Evolutionary conservation across 1,284 basidiomycete genomes (phyloP).

Genomic region (Porodaedalea pini): DNA sequence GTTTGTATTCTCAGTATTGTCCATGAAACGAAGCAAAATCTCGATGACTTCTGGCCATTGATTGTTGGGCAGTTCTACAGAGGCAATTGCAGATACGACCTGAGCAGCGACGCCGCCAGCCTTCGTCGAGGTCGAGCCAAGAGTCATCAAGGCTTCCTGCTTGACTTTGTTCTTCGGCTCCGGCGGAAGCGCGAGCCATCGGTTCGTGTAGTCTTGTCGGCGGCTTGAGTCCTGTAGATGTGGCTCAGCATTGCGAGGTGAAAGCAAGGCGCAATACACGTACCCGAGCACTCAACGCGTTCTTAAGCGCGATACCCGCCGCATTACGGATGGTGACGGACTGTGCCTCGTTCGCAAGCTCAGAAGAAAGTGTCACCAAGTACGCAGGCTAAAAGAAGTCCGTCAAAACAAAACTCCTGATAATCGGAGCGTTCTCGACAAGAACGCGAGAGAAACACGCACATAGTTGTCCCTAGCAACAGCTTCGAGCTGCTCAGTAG

Average conservation of each 20-base stretch:
- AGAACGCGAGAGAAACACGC: slow-evolving; percentile 28
- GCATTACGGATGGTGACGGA: slow-evolving; percentile 85
- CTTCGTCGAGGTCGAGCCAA: slow-evolving; percentile 70
- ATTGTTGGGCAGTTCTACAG: slow-evolving; percentile 84
- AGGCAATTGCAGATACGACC: slow-evolving; percentile 90
- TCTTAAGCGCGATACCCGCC: slow-evolving; percentile 96
- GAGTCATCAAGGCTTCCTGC: slow-evolving; percentile 78
- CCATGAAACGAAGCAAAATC: slow-evolving; percentile 83
- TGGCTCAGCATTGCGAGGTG: slow-evolving; percentile 8
- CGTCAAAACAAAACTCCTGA: not conserved
- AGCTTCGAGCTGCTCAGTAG: slow-evolving; percentile 82
- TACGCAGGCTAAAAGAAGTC: slow-evolving; percentile 67
- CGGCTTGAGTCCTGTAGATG: slow-evolving; percentile 67
- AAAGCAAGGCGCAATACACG: slow-evolving; percentile 33
- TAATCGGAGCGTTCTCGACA: not conserved
- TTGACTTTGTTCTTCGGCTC: slow-evolving; percentile 83
- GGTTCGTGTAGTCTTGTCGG: slow-evolving; percentile 70
- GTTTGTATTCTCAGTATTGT: slow-evolving; percentile 72
- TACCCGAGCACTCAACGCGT: slow-evolving; percentile 87
- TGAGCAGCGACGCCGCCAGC: slow-evolving; percentile 90
- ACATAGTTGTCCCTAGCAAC: slow-evolving; percentile 86
- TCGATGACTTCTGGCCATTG: slow-evolving; percentile 93
- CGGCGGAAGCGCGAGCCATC: slow-evolving; percentile 78
- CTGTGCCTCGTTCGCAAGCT: slow-evolving; percentile 73
- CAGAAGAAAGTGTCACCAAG: slow-evolving; percentile 81